These are phyloP conservation scores for Candida freyschussii DNA, from an alignment of 1,139 yeast species.

Conservation along the genomic window DNA sequence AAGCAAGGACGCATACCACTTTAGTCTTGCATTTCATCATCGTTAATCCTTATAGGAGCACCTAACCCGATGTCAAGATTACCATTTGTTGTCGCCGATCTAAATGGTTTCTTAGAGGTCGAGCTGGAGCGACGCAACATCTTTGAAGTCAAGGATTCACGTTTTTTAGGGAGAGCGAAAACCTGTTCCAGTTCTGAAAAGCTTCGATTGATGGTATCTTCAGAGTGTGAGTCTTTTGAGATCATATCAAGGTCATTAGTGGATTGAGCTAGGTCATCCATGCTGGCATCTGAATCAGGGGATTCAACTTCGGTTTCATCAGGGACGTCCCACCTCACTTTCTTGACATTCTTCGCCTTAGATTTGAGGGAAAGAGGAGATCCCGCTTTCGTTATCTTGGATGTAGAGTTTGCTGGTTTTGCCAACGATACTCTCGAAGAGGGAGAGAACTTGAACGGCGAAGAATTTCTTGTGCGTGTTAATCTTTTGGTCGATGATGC, in stretches of 20 bases:
- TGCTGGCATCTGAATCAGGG: conserved; percentile 28
- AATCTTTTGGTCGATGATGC: conserved; percentile 24
- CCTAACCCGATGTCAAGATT: conserved; percentile 6
- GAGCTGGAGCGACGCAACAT: conserved; percentile 13
- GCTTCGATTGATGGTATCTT: conserved; percentile 18
- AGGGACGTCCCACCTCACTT: conserved; percentile 39
- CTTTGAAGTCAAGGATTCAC: conserved; percentile 23
- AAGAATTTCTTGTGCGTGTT: conserved; percentile 17
- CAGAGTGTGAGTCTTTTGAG: conserved; percentile 6
- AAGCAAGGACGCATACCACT: no score
- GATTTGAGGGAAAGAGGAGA: conserved; percentile 10
- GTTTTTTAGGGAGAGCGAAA: conserved; percentile 15
- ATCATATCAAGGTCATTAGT: conserved; percentile 20
- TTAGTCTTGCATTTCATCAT: conserved; percentile 1
- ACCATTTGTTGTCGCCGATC: conserved; percentile 5
- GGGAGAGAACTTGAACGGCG: conserved; percentile 23
- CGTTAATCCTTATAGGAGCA: conserved; percentile 11
- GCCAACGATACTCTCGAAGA: conserved; percentile 12
- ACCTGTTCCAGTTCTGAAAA: conserved; percentile 17
- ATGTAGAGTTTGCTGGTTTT: conserved; percentile 10
- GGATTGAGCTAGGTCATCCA: conserved; percentile 28
- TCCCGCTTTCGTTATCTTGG: conserved; percentile 9
- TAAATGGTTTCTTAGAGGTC: neutral
- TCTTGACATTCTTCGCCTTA: conserved; percentile 24
- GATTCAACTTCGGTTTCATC: conserved; percentile 9